Conservation (phyloP, 306 rosid species). For the Malus domestica region ASM211411v1 NC_041800.1:25756733-25757232, state of each 20-base stretch:
- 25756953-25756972: conserved; percentile 1
- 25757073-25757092: conserved; percentile 51
- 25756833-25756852: conserved; percentile 18
- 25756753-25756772: neutral
- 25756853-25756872: conserved; percentile 44
- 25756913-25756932: conserved; percentile 41
- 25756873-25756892: conserved; percentile 29
- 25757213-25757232: conserved; percentile 59
- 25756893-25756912: conserved; percentile 36
- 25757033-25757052: conserved; percentile 73
- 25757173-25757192: conserved; percentile 16
- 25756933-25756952: conserved; percentile 24
- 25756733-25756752: neutral
- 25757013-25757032: conserved; percentile 32
- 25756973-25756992: conserved; percentile 35
- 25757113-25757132: neutral
- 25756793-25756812: neutral
- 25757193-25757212: conserved; percentile 66
- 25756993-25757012: conserved; percentile 37
- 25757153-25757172: conserved; percentile 18
- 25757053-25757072: conserved; percentile 80
- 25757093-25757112: conserved; percentile 7
- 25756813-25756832: conserved; percentile 13
- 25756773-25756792: too few relatives aligned
- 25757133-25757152: conserved; percentile 11